Evolutionary conservation across 805 yeast species (phyloP), one percentile per base, ranked within the genome.

Genomic region (Kuraishia hungarica): DNA sequence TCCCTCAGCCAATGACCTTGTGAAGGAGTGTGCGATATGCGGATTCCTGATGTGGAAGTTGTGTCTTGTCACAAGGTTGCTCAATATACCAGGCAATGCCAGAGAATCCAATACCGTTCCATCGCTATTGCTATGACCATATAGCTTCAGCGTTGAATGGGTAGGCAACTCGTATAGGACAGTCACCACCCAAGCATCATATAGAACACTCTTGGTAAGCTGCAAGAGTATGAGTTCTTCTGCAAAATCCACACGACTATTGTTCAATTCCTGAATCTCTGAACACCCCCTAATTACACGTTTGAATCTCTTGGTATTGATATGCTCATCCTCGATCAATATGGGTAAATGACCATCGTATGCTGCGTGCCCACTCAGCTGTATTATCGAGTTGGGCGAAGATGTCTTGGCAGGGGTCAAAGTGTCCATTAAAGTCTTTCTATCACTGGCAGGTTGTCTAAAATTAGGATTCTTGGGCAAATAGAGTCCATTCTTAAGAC

Each of bases 311-410:
- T 66, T 59, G 6, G 58, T 64, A 52, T 69, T 79, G 59, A 65
- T 60, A 17, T 67, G 60, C 24, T 62, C 69, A 58, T 76, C 83
- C 60, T 84, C 89, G 1, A 84, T 68, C 13, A 82, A 67, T 1
- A 84, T 67, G 0, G 90, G 90, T 20, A 85, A 64, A 21, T 75
- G 73, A 15, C 76, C 75, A 55, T 76, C 73, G 1, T 75, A 70
- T 1, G 85, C 70, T 1, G 84, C 80, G 48, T 74, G 73, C 53
- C 75, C 73, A 1, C 86, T 77, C 10, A 83, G 57, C 13, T 74
- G 67, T 17, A 39, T 23, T n/a, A 49, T 52, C 22, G 50, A 13
- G 19, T 20, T 53, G 35, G 49, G 28, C 10, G 48, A 17, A 21
- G 47, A 20, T 2, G 23, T 20, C 15, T 39, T 49, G 26, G 20